Base-by-base conservation (phyloP, 306 rosid genomes). In the Medicago lupulina region DNA sequence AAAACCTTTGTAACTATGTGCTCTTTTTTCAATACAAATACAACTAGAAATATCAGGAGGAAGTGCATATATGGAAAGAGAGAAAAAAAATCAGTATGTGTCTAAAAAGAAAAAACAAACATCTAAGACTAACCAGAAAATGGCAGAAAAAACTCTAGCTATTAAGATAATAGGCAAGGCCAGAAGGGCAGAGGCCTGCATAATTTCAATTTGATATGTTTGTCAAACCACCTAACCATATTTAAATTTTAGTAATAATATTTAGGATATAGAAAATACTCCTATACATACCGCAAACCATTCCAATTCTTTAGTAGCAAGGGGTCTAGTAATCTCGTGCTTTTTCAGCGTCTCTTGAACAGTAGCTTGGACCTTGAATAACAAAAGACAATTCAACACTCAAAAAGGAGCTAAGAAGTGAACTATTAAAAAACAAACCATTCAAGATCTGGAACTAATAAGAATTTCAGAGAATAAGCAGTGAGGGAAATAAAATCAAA, bases 181-280 rank as follows among this genome's bases (percentile, higher is more conserved):
- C 86, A 96, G 85, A 59, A 90, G 73, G 59, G 97, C 92, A 59
- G 98, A 96, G 80, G 99, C 98, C 99, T 96, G 97, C 67, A 69
- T 17, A 38, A 18, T 12, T 64, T 31, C 79, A 95, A 60, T 31
- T 74, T 75, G 44, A 78, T 77, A 23, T 41, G 57, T 39, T 79
- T 76, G 85, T 78, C 76, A 85, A 59, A 51, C 51, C 63, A 59
- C 46, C 16, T 28, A 50, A 28, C 46, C 79, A 13, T 41, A 36
- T 38, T 51, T 4, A 19, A 23, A 74, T 55, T 51, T 25, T 28
- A 57, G 51, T 2, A 47, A 69, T 41, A 75, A 28, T 10, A 41
- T 31, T 47, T 13, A 74, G 28, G 50, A 47, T 21, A 77, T 13
- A 36, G 19, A 78, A 36, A 80, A 75, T 43, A 78, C 43, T 66